Evolutionary conservation across 495 filamentous ascomycete genomes (phyloP).

Genomic region (Daldinia grandis): DNA sequence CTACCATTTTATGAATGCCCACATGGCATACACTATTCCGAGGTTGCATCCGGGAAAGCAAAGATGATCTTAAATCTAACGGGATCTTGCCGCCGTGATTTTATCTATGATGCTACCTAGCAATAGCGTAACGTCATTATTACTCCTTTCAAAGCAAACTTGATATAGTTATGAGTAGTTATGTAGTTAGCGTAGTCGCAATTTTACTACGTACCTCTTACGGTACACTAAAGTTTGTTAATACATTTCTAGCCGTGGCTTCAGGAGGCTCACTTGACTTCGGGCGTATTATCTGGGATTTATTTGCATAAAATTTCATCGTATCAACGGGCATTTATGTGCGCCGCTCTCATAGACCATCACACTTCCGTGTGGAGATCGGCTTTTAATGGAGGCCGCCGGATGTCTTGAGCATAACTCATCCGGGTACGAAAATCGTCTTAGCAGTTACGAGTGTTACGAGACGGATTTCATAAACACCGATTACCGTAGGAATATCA

Average conservation of each 20-base stretch:
- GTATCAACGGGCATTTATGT: not conserved
- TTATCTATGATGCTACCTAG: conserved; percentile 5
- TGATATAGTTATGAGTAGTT: too few relatives aligned
- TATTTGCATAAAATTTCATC: not conserved
- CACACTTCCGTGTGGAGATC: not conserved
- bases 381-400: not conserved
- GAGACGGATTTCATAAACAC: not conserved
- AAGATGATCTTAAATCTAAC: not conserved
- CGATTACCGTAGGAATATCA: not conserved
- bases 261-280: not conserved
- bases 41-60: not conserved
- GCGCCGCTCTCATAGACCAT: not conserved
- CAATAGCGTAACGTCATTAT: not conserved
- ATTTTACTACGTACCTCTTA: not conserved
- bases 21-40: not conserved
- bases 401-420: not conserved
- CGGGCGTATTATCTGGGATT: not conserved
- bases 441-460: not conserved
- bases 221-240: not conserved
- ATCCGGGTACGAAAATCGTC: not conserved
- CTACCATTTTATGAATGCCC: not conserved
- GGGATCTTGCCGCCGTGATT: not conserved
- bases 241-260: not conserved
- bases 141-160: not conserved
- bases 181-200: not conserved